Conservation (phyloP, 768 basidiomycete genomes). For the Lactarius vividus region DNA sequence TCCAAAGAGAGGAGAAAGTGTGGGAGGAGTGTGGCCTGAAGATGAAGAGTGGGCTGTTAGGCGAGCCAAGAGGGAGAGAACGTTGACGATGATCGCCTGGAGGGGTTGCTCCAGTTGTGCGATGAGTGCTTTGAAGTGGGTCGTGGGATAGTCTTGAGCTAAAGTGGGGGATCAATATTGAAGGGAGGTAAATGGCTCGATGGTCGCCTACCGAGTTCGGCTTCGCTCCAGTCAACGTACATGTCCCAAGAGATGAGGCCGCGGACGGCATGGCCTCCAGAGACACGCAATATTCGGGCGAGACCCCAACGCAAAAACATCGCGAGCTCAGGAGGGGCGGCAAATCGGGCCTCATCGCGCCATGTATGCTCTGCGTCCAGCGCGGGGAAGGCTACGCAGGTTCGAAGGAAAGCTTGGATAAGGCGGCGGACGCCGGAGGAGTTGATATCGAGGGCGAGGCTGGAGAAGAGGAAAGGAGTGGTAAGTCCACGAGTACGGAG, state of each 20-base stretch:
- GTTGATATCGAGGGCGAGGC: constrained; percentile 81
- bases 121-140: constrained; percentile 71
- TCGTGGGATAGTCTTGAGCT: constrained; percentile 66
- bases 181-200: neutral
- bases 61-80: constrained; percentile 78
- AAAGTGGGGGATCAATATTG: constrained; percentile 18
- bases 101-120: constrained; percentile 49
- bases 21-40: constrained; percentile 89
- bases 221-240: constrained; percentile 76
- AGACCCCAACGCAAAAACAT: constrained; percentile 96
- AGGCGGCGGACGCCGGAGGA: constrained; percentile 71
- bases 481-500: constrained; percentile 70
- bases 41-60: constrained; percentile 80
- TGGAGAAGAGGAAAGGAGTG: constrained; percentile 90
- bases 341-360: constrained; percentile 81
- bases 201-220: constrained; percentile 67
- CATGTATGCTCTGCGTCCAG: constrained; percentile 52
- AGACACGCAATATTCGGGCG: constrained; percentile 69
- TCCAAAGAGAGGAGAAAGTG: constrained; percentile 85
- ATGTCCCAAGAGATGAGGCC: constrained; percentile 81
- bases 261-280: constrained; percentile 67
- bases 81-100: constrained; percentile 59
- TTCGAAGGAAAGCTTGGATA: constrained; percentile 76
- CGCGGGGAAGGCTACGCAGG: constrained; percentile 40
- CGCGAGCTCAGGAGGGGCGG: constrained; percentile 82